A percentile compares a stretch with the other conserved stretches of the same genome.
Evolutionary conservation across 352 stramenopile species (phyloP).

Genomic region (Globisporangium heterothallicum): DNA sequence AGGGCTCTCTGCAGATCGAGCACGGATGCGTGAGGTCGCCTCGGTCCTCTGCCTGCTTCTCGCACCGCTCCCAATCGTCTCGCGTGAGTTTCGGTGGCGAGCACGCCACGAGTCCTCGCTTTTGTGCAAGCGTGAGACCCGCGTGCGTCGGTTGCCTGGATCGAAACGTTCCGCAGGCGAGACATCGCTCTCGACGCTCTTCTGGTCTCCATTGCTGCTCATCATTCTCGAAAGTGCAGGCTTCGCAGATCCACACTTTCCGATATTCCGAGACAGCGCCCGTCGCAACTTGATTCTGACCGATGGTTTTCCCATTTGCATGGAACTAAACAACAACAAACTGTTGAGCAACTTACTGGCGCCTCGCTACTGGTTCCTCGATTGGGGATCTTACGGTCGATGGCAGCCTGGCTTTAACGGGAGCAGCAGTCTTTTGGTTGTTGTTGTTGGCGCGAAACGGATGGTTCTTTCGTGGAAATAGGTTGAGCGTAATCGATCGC

Average conservation of each 20-base stretch:
- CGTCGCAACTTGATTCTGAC: neutral
- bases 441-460: neutral
- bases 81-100: conserved; percentile 57
- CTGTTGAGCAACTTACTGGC: too few species aligned
- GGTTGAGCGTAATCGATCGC: conserved; percentile 42
- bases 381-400: neutral
- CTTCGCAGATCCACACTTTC: conserved; percentile 71
- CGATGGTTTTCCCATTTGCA: neutral
- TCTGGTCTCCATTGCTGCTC: conserved; percentile 15
- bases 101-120: conserved; percentile 48
- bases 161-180: conserved; percentile 33
- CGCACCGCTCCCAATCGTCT: conserved; percentile 68
- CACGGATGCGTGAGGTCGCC: conserved; percentile 65
- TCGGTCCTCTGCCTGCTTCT: conserved; percentile 54
- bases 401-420: neutral
- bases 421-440: neutral
- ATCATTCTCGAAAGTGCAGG: conserved; percentile 75
- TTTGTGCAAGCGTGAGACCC: conserved; percentile 61
- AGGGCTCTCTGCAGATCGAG: conserved; percentile 74
- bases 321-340: neutral
- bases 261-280: conserved; percentile 26
- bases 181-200: conserved; percentile 31
- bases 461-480: conserved; percentile 15
- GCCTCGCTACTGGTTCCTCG: too few species aligned
- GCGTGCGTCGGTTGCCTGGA: conserved; percentile 21